Conservation (phyloP, 1,284 basidiomycete genomes). For the Tetrapyrgos nigripes region DNA sequence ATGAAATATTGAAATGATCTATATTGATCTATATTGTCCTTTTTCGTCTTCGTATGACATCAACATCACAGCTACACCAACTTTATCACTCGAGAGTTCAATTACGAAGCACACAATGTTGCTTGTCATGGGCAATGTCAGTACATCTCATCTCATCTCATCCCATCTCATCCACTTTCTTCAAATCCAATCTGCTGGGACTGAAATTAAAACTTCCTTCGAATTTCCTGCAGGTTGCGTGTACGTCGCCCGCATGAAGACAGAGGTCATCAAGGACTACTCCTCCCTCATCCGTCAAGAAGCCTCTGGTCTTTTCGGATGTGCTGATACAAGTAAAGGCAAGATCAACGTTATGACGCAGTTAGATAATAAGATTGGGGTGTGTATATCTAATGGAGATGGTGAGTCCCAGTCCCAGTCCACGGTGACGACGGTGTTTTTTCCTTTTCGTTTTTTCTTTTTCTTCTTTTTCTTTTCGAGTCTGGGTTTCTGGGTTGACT, state of each 20-base stretch:
- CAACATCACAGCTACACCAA: background rate
- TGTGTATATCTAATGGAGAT: background rate
- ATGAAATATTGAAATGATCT: too few relatives aligned
- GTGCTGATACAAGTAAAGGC: background rate
- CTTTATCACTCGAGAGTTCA: background rate
- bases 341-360: background rate
- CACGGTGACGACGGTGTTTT: too few relatives aligned
- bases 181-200: background rate
- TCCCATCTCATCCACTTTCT: too few relatives aligned
- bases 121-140: background rate
- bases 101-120: background rate
- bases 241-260: background rate
- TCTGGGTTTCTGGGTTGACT: too few relatives aligned
- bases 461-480: too few relatives aligned
- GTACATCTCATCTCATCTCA: too few relatives aligned
- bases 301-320: background rate
- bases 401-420: constrained; percentile 1
- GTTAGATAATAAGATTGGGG: background rate
- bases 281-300: background rate
- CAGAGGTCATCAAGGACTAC: background rate
- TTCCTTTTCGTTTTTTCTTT: too few relatives aligned
- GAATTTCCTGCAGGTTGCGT: background rate
- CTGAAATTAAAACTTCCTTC: too few relatives aligned
- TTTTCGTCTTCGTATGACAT: too few relatives aligned
- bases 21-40: too few relatives aligned